phyloP scores from a whole-genome alignment of 2,329 filamentous ascomycete species.

The Cercospora sesami region DNA sequence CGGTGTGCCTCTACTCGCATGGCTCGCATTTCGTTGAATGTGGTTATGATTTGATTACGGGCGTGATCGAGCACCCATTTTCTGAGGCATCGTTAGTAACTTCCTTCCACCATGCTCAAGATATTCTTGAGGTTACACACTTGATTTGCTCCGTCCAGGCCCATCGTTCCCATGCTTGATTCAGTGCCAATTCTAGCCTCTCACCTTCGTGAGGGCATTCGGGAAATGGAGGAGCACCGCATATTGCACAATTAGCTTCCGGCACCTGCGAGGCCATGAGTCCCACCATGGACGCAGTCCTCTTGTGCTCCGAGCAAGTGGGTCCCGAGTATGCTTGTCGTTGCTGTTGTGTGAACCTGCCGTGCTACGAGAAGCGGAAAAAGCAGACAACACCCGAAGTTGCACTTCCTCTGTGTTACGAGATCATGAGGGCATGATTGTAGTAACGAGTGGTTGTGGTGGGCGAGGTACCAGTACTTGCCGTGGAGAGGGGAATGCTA shows the following conservation, averaged over 20 bases:
- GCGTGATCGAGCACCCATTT: conserved; percentile 51
- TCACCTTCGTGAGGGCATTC: conserved; percentile 40
- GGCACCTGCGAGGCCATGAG: conserved; percentile 28
- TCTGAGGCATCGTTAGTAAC: conserved; percentile 32
- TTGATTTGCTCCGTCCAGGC: conserved; percentile 31
- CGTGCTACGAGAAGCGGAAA: conserved; percentile 8
- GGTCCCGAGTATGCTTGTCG: conserved; percentile 1
- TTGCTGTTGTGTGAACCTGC: conserved; percentile 4
- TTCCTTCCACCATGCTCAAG: background rate
- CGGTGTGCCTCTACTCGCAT: conserved; percentile 45
- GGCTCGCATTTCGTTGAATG: conserved; percentile 45
- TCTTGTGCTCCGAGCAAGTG: conserved; percentile 5
- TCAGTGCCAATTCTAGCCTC: conserved; percentile 36
- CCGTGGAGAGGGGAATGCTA: conserved; percentile 13
- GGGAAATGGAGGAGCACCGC: conserved; percentile 36
- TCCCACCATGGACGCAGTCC: conserved; percentile 25
- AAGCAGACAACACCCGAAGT: conserved; percentile 2
- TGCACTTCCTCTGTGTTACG: background rate
- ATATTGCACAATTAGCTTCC: conserved; percentile 41
- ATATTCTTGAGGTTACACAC: conserved; percentile 23
- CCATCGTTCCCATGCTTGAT: conserved; percentile 38
- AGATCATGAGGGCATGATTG: conserved; percentile 12
- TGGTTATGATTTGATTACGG: conserved; percentile 47
- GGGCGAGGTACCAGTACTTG: conserved; percentile 14
- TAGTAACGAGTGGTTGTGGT: background rate